Evolutionary conservation across 495 filamentous ascomycete genomes (phyloP).

Genomic region (Penicillium tannophilum): DNA sequence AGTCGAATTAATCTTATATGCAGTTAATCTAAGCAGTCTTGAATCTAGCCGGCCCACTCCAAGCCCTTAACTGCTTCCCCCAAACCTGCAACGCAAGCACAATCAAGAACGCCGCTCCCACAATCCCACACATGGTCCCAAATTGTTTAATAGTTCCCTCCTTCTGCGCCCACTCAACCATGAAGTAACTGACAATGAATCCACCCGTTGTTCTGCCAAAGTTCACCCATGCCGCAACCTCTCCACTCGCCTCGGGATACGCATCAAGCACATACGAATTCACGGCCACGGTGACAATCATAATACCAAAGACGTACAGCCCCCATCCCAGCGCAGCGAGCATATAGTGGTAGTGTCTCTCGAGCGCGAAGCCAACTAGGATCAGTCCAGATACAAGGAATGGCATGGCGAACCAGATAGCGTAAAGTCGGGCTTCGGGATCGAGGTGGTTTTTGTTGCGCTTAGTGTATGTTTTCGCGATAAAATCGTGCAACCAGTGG

Average conservation of each 20-base stretch:
- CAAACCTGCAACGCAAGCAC: conserved; percentile 44
- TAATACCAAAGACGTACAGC: conserved; percentile 60
- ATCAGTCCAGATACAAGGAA: conserved; percentile 55
- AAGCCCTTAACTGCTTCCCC: conserved; percentile 45
- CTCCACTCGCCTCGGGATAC: conserved; percentile 57
- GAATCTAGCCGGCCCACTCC: conserved; percentile 26
- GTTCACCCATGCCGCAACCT: conserved; percentile 58
- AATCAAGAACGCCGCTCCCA: conserved; percentile 41
- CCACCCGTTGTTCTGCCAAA: conserved; percentile 47
- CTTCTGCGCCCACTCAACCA: conserved; percentile 41
- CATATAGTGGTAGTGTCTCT: conserved; percentile 58
- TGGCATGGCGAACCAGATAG: conserved; percentile 50
- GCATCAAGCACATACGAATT: conserved; percentile 62
- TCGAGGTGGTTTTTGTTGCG: conserved; percentile 56
- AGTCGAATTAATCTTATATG: too few species aligned
- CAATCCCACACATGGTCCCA: conserved; percentile 53
- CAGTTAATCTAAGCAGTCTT: conserved; percentile 10
- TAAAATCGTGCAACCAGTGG: conserved; percentile 61
- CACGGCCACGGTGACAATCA: conserved; percentile 64
- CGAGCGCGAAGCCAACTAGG: conserved; percentile 57
- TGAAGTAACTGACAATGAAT: conserved; percentile 56
- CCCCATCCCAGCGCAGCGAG: conserved; percentile 56
- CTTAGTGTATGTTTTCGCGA: conserved; percentile 50
- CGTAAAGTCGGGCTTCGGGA: conserved; percentile 55
- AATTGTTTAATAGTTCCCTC: conserved; percentile 41